Base-by-base conservation (phyloP, 257 asterid genomes). In the Plantago major region DNA sequence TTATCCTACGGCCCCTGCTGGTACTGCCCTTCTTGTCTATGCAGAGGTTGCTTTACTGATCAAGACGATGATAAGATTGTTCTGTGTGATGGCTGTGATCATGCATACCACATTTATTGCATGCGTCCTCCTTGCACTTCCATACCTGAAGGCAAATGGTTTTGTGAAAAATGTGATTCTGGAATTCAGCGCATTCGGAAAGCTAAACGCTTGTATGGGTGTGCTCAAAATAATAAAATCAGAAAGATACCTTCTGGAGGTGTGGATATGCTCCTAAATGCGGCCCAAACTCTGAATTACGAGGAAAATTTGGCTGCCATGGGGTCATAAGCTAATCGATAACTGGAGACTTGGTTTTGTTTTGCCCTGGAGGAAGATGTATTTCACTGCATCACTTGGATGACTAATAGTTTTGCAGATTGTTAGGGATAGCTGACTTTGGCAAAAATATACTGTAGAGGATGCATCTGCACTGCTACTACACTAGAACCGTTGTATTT, bases 21-120 rank as follows among this genome's bases (percentile, higher is more conserved):
- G 98, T 88, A 90, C 63, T 90, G 98, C 75, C 98, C 95, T 30
- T 88, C 96, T 30, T 90, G 98, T 69, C 79, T 90, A 38, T 90
- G 98, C 66, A 71, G 95, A 79, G 60, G 71, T 68, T 90, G 98
- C 81, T 78, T 80, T 42, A 62, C 73, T 15, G 94, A 90, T 74
- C 60, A 69, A 62, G 95, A 90, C 40, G 96, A 90, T 66, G 90
- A 84, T 62, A 82, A 88, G 78, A 85, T 85, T 48, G 94, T 90
- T 59, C 55, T 88, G n/a, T 90, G 98, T 57, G 98, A 90, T 60
- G 85, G 94, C 30, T 90, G 96, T 67, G 98, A 90, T 76, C 83
- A 80, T 44, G 98, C 94, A 1, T 88, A 88, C 58, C 98, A 90
- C 67, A 76, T 82, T 19, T 90, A 85, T 71, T 90, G 96, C 74